Evolutionary conservation across 768 basidiomycete genomes (phyloP).

Genomic region (Boletus barrowsii): DNA sequence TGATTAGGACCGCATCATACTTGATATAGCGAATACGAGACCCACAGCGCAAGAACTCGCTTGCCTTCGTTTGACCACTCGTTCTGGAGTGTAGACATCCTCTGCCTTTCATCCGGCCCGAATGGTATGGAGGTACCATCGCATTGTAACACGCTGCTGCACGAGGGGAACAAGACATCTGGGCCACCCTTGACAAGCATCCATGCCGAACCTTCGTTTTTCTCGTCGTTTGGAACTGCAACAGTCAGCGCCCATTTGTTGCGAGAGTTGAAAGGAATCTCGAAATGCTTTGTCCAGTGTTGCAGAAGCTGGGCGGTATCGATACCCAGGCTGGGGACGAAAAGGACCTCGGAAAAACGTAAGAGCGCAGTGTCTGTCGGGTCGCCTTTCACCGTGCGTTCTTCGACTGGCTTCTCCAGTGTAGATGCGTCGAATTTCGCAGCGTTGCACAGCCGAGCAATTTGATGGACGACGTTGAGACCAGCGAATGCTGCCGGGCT

Average conservation of each 20-base stretch:
- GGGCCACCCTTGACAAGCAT: conserved; percentile 59
- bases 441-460: conserved; percentile 54
- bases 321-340: conserved; percentile 19
- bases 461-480: conserved; percentile 30
- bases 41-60: conserved; percentile 48
- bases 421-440: conserved; percentile 45
- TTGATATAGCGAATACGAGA: neutral
- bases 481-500: conserved; percentile 10
- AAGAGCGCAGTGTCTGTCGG: conserved; percentile 54
- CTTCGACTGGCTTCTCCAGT: conserved; percentile 24
- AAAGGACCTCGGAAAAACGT: conserved; percentile 40
- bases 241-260: conserved; percentile 58
- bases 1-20: neutral
- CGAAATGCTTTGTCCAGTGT: conserved; percentile 28
- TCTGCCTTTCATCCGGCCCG: conserved; percentile 18
- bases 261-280: conserved; percentile 46
- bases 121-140: conserved; percentile 35
- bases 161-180: conserved; percentile 45
- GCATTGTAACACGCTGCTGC: conserved; percentile 31
- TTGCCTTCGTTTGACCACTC: conserved; percentile 49
- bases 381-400: conserved; percentile 41
- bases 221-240: conserved; percentile 13
- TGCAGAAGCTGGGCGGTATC: conserved; percentile 14
- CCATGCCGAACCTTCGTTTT: conserved; percentile 17
- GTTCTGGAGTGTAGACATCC: conserved; percentile 32